phyloP scores from a whole-genome alignment of 345 rosid species.

The Camelina hispida region DNA sequence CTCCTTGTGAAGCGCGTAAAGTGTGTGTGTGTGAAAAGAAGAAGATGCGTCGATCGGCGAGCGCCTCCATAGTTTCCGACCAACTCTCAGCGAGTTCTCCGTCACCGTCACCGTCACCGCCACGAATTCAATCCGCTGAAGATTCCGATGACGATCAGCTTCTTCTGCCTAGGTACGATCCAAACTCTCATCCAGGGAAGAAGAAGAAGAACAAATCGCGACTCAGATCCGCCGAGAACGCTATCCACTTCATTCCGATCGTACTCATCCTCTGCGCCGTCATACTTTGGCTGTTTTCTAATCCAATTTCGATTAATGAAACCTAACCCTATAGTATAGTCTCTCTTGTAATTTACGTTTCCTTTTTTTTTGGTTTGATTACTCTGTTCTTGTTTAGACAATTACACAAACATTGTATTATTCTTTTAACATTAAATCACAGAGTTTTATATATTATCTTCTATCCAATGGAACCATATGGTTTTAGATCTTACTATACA shows the following conservation, averaged over 20 bases:
- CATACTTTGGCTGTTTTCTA: constrained; percentile 81
- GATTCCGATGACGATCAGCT: constrained; percentile 40
- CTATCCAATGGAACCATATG: not conserved
- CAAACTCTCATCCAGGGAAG: constrained; percentile 62
- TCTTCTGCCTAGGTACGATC: constrained; percentile 68
- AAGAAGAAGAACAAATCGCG: constrained; percentile 61
- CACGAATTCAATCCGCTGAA: constrained; percentile 11
- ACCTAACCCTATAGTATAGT: not conserved
- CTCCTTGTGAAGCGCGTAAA: constrained; percentile 36
- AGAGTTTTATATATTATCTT: not conserved
- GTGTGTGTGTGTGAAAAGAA: not conserved
- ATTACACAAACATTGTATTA: constrained; percentile 11
- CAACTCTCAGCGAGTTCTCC: constrained; percentile 45
- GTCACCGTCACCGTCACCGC: constrained; percentile 42
- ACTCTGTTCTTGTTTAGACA: constrained; percentile 13
- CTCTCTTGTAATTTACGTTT: not conserved
- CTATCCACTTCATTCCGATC: constrained; percentile 78
- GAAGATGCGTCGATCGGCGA: constrained; percentile 73
- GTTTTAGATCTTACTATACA: constrained; percentile 17
- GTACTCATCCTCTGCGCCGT: constrained; percentile 64
- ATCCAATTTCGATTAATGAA: constrained; percentile 29
- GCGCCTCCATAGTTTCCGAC: constrained; percentile 54
- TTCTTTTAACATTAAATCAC: constrained; percentile 16
- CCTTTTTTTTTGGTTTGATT: constrained; percentile 7
- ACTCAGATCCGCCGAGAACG: constrained; percentile 80